phyloP scores from a whole-genome alignment of 495 filamentous ascomycete genomes.

The Chlorociboria aeruginascens region DNA sequence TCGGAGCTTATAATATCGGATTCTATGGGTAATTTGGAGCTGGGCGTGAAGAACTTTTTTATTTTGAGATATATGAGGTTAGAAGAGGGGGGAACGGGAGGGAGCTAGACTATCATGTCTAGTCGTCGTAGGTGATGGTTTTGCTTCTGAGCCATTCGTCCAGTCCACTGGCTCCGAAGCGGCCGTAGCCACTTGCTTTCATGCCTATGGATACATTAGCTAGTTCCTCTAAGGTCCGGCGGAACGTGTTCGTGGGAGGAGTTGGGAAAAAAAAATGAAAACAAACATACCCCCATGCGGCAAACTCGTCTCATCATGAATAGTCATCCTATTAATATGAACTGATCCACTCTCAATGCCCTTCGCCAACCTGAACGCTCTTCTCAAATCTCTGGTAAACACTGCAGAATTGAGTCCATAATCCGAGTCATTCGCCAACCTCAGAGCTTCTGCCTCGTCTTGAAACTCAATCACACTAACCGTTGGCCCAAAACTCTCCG shows the following conservation, averaged over 20 bases:
- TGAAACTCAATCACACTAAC: slow-evolving; percentile 47
- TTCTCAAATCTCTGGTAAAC: slow-evolving; percentile 69
- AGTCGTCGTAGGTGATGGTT: slow-evolving; percentile 55
- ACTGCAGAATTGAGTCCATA: slow-evolving; percentile 78
- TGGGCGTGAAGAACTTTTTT: too few relatives aligned
- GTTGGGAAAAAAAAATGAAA: neutral
- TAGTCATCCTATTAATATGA: slow-evolving; percentile 76
- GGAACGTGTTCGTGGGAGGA: too few relatives aligned
- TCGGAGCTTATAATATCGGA: too few relatives aligned
- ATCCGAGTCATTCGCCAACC: slow-evolving; percentile 70
- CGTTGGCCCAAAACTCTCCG: slow-evolving; percentile 74
- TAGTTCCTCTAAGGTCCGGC: neutral
- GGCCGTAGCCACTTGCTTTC: slow-evolving; percentile 74
- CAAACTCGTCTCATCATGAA: slow-evolving; percentile 70
- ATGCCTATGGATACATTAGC: slow-evolving; percentile 27
- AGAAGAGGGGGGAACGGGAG: too few relatives aligned
- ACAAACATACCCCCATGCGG: slow-evolving; percentile 54
- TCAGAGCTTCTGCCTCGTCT: slow-evolving; percentile 56
- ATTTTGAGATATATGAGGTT: too few relatives aligned
- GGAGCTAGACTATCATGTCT: neutral
- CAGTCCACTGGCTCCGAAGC: slow-evolving; percentile 39
- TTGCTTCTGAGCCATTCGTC: slow-evolving; percentile 79
- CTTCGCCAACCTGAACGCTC: slow-evolving; percentile 62
- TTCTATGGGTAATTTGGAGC: too few relatives aligned
- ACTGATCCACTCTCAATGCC: slow-evolving; percentile 73